Percentiles rank a stretch among this genome's conserved stretches.
Conservation (phyloP, 2,329 filamentous ascomycete genomes). For the Pseudogymnoascus sp. region DNA sequence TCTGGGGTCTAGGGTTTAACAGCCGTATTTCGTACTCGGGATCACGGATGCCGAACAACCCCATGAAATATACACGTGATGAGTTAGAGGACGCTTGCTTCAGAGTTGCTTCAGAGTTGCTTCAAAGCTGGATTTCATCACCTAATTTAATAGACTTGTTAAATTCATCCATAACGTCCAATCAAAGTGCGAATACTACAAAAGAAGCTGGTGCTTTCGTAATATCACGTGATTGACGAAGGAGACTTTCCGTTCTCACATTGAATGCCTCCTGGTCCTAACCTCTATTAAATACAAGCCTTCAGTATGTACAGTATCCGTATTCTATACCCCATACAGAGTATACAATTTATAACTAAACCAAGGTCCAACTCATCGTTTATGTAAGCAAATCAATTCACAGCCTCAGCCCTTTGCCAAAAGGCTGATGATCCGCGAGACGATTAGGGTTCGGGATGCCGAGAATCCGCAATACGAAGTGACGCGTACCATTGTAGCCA, state of each 20-base stretch:
- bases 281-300: background rate
- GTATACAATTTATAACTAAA: background rate
- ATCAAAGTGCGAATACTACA: background rate
- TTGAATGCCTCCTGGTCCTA: background rate
- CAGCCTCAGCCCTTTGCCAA: background rate
- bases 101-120: background rate
- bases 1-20: background rate
- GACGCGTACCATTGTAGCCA: background rate
- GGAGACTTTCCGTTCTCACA: background rate
- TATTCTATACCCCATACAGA: background rate
- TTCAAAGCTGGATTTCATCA: background rate
- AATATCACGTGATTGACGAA: background rate
- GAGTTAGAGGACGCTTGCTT: background rate
- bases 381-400: background rate
- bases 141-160: background rate
- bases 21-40: background rate
- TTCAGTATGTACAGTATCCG: background rate
- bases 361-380: background rate
- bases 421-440: background rate
- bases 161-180: background rate
- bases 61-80: background rate
- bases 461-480: background rate
- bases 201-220: background rate
- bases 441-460: background rate
- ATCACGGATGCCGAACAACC: background rate